Evolutionary conservation across 2,329 filamentous ascomycete genomes (phyloP).

Genomic region (Fusarium torulosum): DNA sequence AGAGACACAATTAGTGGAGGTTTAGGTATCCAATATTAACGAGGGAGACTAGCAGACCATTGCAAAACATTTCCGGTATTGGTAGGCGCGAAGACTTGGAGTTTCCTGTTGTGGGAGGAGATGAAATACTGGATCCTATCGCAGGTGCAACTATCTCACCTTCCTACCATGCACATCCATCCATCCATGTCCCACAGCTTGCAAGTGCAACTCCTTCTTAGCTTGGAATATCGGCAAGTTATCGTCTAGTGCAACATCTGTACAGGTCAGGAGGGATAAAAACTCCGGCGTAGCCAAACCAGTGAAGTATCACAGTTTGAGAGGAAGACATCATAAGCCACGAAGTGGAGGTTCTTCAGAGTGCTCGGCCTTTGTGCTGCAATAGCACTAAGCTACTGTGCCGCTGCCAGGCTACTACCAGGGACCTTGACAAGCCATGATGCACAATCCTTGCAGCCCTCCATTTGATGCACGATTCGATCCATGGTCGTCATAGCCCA

Average conservation of each 20-base stretch:
- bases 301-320: constrained; percentile 8
- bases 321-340: constrained; percentile 4
- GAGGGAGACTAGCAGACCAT: background rate
- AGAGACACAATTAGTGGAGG: background rate
- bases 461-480: constrained; percentile 39
- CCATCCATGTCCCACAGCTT: constrained; percentile 24
- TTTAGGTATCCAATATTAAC: background rate
- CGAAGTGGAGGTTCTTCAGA: constrained; percentile 15
- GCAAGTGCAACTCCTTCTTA: constrained; percentile 14
- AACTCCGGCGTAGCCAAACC: constrained; percentile 6
- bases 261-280: constrained; percentile 25
- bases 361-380: constrained; percentile 7
- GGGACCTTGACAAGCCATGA: constrained; percentile 40
- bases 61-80: background rate
- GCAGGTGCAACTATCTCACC: constrained; percentile 9
- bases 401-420: constrained; percentile 41
- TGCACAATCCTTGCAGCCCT: constrained; percentile 38
- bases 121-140: constrained; percentile 26
- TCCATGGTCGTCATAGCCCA: constrained; percentile 23
- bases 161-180: constrained; percentile 20
- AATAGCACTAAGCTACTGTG: constrained; percentile 30
- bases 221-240: constrained; percentile 1
- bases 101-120: constrained; percentile 21
- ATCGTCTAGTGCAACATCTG: constrained; percentile 14
- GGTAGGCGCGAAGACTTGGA: constrained; percentile 15